phyloP scores from a whole-genome alignment of 345 rosid genomes.

The Dimocarpus longan region DNA sequence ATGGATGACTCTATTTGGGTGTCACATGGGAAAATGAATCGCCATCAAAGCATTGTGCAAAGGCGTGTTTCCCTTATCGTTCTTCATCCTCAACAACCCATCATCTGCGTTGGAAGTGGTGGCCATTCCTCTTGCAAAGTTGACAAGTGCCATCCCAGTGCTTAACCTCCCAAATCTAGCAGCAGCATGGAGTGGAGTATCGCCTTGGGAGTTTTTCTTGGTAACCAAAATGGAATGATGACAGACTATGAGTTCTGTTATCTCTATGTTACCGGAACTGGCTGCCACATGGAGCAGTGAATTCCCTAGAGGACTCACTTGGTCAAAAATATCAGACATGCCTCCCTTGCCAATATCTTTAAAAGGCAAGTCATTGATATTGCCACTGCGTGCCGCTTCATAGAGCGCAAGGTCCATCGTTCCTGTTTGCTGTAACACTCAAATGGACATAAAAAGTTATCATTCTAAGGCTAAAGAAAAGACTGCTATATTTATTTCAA shows the following conservation, averaged over 20 bases:
- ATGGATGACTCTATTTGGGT: too few species aligned
- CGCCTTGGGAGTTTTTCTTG: not conserved
- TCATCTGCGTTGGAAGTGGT: not conserved
- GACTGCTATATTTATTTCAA: too few species aligned
- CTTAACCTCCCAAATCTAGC: not conserved
- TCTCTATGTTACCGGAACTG: not conserved
- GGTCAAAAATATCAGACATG: not conserved
- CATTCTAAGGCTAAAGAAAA: too few species aligned
- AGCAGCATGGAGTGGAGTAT: not conserved
- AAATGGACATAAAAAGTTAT: too few species aligned
- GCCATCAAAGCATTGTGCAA: too few species aligned
- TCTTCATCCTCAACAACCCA: not conserved
- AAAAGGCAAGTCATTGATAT: not conserved
- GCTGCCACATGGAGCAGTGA: not conserved
- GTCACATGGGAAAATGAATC: too few species aligned
- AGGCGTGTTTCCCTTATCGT: too few species aligned
- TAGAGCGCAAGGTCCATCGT: not conserved
- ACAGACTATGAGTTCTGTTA: not conserved
- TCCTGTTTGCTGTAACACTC: not conserved
- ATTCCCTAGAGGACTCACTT: not conserved
- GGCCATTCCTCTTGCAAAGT: not conserved
- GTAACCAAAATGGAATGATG: not conserved
- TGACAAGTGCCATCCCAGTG: not conserved
- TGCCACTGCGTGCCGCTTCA: not conserved
- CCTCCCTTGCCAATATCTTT: not conserved